Evolutionary conservation across 2,329 filamentous ascomycete species (phyloP).

Genomic region (Fusarium pseudograminearum): DNA sequence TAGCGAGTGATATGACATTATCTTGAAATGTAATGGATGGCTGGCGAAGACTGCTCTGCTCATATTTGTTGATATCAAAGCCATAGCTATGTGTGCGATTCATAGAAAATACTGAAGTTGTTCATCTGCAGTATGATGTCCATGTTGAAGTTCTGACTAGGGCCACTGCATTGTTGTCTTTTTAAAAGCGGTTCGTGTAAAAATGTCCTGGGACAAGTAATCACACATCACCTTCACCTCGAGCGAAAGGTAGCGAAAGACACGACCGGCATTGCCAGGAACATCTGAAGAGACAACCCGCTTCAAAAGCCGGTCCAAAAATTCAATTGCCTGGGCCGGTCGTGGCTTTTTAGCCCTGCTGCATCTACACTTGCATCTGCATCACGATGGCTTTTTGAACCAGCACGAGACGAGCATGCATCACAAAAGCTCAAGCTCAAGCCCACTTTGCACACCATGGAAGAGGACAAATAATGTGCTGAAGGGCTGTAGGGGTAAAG

Average conservation of each 20-base stretch:
- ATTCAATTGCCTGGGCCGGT: constrained; percentile 41
- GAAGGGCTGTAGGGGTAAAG: constrained; percentile 19
- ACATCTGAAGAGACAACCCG: constrained; percentile 5
- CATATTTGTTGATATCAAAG: background rate
- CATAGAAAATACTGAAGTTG: background rate
- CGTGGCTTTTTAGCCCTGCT: constrained; percentile 26
- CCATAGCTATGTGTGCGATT: background rate
- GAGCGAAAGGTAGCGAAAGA: constrained; percentile 10
- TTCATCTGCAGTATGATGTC: background rate
- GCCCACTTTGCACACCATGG: constrained; percentile 40
- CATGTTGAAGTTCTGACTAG: background rate
- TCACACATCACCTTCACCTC: constrained; percentile 23
- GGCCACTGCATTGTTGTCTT: background rate
- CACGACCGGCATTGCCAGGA: background rate
- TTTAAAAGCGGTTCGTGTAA: constrained; percentile 10
- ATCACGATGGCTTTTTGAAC: constrained; percentile 33
- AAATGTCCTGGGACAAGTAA: constrained; percentile 22
- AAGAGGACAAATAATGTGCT: constrained; percentile 21
- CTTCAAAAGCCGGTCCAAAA: constrained; percentile 16
- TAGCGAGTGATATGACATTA: background rate
- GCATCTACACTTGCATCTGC: constrained; percentile 11
- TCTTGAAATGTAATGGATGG: background rate
- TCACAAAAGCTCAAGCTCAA: constrained; percentile 17
- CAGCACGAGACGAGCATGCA: constrained; percentile 33
- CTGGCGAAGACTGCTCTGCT: background rate